Base-by-base conservation (phyloP, 805 yeast genomes). In the Myxozyma kluyveri region DNA sequence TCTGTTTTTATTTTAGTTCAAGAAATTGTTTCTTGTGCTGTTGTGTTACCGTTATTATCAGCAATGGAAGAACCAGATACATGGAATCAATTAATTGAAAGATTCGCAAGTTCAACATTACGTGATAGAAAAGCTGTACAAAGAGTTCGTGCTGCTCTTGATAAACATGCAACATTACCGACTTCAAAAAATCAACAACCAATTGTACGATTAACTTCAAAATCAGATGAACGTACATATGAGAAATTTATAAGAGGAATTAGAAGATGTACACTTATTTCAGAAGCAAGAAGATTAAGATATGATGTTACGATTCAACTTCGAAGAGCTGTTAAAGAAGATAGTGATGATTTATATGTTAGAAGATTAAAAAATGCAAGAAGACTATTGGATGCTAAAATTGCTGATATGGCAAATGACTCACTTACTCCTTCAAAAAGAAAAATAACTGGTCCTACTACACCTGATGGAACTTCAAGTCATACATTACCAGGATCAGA, bases 71-170 rank as follows among this genome's bases (percentile, higher is more conserved):
- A 85, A 44, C 80, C 91, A 0, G 95, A 88, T 64, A 84, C 80
- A 54, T 85, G 84, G 79, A 90, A 90, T 65, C 78, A 80, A 49
- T 62, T 75, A 37, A 73, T 88, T 14, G 81, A 82, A 7, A 76
- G 77, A 46, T 65, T 77, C 1, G 78, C 86, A 1, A 83, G 88
- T 2, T 76, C 76, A 27, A 77, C 84, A 10, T 71, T 90, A 64
- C 81, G 81, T 56, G 95, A 88, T 62, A 72, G 89, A 49, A 78
- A 78, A 33, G 88, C 86, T 62, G 95, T 89, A 0, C 79, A 83
- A 53, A 78, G 81, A 57, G 75, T 90, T 21, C 70, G 95, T 54
- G 80, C 77, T 21, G 86, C 87, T 0, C 69, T 89, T 32, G 84
- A 83, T 56, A 77, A 80, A 55, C 93, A 88, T 61, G 46, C 59